These are phyloP conservation scores for Rhodotorula sp. DNA, from an alignment of 1,284 basidiomycete genomes.

Conservation along the genomic window DNA sequence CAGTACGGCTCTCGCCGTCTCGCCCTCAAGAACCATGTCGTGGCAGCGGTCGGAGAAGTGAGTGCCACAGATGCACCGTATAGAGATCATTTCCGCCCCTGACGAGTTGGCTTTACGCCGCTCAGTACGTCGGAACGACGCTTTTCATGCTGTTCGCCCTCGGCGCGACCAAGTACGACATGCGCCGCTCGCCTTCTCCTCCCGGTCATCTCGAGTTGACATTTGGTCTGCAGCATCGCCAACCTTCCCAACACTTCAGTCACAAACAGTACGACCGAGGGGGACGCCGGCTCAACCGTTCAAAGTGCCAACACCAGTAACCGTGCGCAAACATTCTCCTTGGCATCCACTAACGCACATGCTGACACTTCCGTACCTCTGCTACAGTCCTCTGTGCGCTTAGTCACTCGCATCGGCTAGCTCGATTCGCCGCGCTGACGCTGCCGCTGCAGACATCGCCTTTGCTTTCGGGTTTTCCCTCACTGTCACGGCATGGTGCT, in stretches of 20 bases:
- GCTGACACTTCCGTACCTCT: no score
- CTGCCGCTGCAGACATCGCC: constrained; percentile 18
- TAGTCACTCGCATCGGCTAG: no score
- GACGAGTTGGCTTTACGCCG: no score
- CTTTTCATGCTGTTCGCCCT: constrained; percentile 32
- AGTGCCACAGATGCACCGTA: no score
- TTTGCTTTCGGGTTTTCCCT: constrained; percentile 58
- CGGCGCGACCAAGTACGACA: constrained; percentile 4
- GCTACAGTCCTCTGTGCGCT: no score
- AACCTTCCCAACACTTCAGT: constrained; percentile 8
- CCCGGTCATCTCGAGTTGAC: not conserved
- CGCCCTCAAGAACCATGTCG: no score
- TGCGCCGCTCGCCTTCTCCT: not conserved
- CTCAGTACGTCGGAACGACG: constrained; percentile 32
- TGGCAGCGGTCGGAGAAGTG: no score
- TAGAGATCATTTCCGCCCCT: no score
- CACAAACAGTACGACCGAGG: not conserved
- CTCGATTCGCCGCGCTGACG: no score
- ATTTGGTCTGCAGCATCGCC: constrained; percentile 2
- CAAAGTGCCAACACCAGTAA: constrained; percentile 10
- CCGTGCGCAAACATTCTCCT: not conserved
- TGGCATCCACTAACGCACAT: no score
- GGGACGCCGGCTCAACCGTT: not conserved
- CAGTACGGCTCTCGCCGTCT: no score
- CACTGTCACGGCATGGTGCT: constrained; percentile 63